Evolutionary conservation across 352 stramenopile species (phyloP).

Genomic region (Phytophthora multivora): DNA sequence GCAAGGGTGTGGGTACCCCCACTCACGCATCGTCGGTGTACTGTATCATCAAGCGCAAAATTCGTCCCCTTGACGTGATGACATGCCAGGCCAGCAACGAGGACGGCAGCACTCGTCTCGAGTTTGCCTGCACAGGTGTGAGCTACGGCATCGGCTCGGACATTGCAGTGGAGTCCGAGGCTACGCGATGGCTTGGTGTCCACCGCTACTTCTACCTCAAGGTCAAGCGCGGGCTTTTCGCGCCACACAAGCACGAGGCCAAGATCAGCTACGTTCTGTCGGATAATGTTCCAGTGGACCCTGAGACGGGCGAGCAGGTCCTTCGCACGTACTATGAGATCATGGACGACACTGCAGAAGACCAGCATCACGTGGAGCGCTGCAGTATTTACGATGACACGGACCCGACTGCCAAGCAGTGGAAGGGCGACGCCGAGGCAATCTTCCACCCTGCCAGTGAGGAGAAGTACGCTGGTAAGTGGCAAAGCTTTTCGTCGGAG

Average conservation of each 20-base stretch:
- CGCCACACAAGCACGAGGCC: conserved; percentile 53
- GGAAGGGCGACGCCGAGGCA: conserved; percentile 58
- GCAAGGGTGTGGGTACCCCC: conserved; percentile 68
- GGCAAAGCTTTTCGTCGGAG: conserved; percentile 52
- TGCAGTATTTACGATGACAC: conserved; percentile 80
- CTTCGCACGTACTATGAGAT: conserved; percentile 80
- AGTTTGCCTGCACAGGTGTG: conserved; percentile 79
- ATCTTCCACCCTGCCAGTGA: conserved; percentile 69
- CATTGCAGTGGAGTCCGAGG: conserved; percentile 77
- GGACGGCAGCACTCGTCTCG: conserved; percentile 53
- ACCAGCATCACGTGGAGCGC: conserved; percentile 78
- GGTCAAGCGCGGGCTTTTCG: conserved; percentile 63
- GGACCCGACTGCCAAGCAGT: conserved; percentile 47
- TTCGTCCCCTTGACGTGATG: conserved; percentile 74
- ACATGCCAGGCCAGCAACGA: conserved; percentile 53
- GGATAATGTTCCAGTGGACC: conserved; percentile 48
- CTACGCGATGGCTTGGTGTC: conserved; percentile 68
- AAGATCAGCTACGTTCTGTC: conserved; percentile 81
- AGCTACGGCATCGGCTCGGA: conserved; percentile 78
- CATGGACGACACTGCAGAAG: conserved; percentile 52
- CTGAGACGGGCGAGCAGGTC: conserved; percentile 51
- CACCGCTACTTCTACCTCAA: conserved; percentile 81
- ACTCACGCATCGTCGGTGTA: conserved; percentile 71
- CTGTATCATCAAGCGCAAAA: conserved; percentile 86
- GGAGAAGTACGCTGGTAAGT: conserved; percentile 60